Evolutionary conservation across 352 stramenopile species (phyloP).

Genomic region (Phytophthora pinifolia): DNA sequence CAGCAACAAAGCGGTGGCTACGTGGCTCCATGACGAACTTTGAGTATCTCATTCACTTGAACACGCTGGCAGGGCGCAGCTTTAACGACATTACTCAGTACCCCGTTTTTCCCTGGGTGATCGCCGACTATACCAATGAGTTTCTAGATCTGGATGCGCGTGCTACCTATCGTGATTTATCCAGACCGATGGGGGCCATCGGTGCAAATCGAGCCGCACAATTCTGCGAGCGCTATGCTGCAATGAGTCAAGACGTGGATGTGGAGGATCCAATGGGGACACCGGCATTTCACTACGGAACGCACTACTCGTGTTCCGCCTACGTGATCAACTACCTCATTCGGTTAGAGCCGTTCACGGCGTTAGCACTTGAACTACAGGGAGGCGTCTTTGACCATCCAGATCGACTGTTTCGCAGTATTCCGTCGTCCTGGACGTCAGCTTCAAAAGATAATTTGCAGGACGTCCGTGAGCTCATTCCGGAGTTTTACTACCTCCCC

Average conservation of each 20-base stretch:
- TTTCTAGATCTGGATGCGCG: conserved; percentile 85
- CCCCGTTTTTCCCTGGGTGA: conserved; percentile 96
- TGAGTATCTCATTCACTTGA: conserved; percentile 97
- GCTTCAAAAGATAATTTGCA: conserved; percentile 92
- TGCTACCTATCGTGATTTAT: conserved; percentile 91
- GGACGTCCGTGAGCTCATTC: conserved; percentile 82
- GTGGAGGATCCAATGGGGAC: conserved; percentile 43
- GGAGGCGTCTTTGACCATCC: conserved; percentile 92
- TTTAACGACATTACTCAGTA: conserved; percentile 99
- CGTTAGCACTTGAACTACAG: conserved; percentile 63
- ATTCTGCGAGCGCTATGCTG: conserved; percentile 85
- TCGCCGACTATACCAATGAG: conserved; percentile 88
- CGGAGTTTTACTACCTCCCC: conserved; percentile 79
- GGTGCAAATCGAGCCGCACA: conserved; percentile 74
- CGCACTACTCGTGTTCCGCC: conserved; percentile 95
- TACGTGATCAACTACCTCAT: conserved; percentile 98
- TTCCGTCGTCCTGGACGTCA: conserved; percentile 94
- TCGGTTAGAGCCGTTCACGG: conserved; percentile 89
- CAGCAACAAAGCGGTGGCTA: conserved; percentile 71
- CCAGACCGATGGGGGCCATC: conserved; percentile 94
- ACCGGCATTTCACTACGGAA: conserved; percentile 96
- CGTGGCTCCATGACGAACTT: conserved; percentile 86
- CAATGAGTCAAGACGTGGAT: conserved; percentile 53
- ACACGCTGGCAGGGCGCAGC: conserved; percentile 93
- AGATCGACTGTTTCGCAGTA: conserved; percentile 95